Evolutionary conservation across 306 rosid species (phyloP).

Genomic region (Quercus berberidifolia): DNA sequence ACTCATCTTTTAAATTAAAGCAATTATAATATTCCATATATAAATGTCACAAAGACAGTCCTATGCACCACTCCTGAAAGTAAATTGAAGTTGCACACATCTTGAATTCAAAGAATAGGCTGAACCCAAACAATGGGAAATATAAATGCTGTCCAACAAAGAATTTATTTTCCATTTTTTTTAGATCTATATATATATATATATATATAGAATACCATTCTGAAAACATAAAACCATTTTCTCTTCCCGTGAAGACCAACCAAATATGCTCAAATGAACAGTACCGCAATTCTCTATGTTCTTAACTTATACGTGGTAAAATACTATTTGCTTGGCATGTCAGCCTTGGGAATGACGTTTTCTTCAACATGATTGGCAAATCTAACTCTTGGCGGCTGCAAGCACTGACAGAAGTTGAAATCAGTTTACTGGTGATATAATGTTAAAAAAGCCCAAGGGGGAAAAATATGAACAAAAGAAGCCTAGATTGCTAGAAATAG

Average conservation of each 20-base stretch:
- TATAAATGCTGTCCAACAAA: background rate
- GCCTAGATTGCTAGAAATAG: background rate
- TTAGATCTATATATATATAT: background rate
- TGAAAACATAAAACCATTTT: background rate
- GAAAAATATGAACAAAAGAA: background rate
- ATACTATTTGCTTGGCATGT: background rate
- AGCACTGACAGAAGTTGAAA: conserved; percentile 40
- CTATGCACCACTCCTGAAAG: background rate
- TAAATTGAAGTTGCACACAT: background rate
- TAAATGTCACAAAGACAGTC: too few species aligned
- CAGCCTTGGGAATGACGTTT: conserved; percentile 32
- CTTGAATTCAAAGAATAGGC: background rate
- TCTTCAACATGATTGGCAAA: conserved; percentile 52
- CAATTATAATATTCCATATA: background rate
- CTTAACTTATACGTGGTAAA: background rate
- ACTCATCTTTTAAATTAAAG: background rate
- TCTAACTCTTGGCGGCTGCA: conserved; percentile 63
- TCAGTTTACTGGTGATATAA: background rate
- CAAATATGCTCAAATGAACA: background rate
- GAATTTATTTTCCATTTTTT: background rate
- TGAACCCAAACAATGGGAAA: background rate
- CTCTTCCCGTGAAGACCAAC: background rate
- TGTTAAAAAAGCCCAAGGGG: background rate
- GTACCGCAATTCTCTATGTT: background rate
- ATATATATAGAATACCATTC: background rate